Base-by-base conservation (phyloP, 805 yeast genomes). In the Yamadazyma insecticola region DNA sequence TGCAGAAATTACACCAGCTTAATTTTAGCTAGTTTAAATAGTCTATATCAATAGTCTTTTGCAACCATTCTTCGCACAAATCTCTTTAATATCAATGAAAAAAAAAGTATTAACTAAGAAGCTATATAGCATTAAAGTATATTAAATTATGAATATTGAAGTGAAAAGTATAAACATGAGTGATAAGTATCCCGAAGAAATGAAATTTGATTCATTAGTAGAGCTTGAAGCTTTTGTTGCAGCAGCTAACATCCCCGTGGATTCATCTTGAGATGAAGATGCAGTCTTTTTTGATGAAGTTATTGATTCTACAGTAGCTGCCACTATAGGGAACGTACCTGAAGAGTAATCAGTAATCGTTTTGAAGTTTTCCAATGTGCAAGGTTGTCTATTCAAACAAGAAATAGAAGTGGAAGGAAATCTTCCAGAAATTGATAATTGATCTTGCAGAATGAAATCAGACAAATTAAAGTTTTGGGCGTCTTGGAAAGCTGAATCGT, bases 321-420 rank as follows among this genome's bases (percentile, higher is more conserved):
- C 20, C 4, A 28, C 31, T 15, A 4, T 22, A 5, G 31, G 13
- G 17, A 14, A 22, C 4, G 16, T 7, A 10, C 10, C 21, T 22
- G 7, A 8, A 4, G 16, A n/a, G 12, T 23, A 23, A 14, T 10
- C 10, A n/a, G 4, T 15, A 18, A n/a, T n/a, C n/a, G 30, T 31
- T 12, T 16, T 16, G 23, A 21, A 31, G 23, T 22, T 21, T 4
- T 7, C 9, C 3, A 31, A 31, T 4, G 30, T 31, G 14, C 35
- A 31, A 5, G 26, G 24, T 28, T 38, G 25, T 14, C 28, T 26
- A 24, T 35, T 24, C 12, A 26, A 14, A 20, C 39, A 38, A 10
- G 28, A 29, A 5, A 38, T 15, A 5, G 34, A 29, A 2, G 31
- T 21, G 3, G 34, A 6, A 12, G 35, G 38, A 13, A 21, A 38